Evolutionary conservation across 495 filamentous ascomycete genomes (phyloP), one percentile per base, ranked within the genome.

Genomic region (Penicillium maclennaniae): DNA sequence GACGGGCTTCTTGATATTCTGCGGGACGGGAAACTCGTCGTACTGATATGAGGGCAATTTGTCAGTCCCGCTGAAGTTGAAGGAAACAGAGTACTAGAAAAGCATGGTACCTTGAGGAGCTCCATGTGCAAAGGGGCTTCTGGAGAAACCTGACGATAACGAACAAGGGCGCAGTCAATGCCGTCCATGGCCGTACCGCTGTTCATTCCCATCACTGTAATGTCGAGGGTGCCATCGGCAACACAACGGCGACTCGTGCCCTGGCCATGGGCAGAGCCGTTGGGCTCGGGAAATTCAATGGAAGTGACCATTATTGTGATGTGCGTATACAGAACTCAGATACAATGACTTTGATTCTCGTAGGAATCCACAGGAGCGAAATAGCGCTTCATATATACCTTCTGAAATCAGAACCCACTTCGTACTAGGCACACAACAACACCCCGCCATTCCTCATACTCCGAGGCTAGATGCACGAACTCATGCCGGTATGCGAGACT

Each of bases 1-100:
- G 21, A 78, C 70, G 71, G 67, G 68, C 59, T 72, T 74, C 63
- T 81, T 80, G 56, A 80, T 77, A 10, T 49, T 57, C 27, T 63
- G 68, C 21, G 72, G 66, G 17, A 79, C 60, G 5, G 72, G 71
- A 25, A 77, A 49, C 47, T 66, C 59, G 47, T 59, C 61, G 39
- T 60, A 57, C 58, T 57, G 41, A n/a, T 39, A 37, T 34, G 36
- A 20, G 31, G 45, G 45, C 45, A 10, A 47, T 19, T 28, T 27
- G 45, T 55, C 46, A 55, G 46, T 45, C 50, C 27, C 40, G 21
- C 43, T 46, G 36, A 20, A 38, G 17, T 26, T 19, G 15, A 40
- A 55, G 15, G 51, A 51, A 74, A 71, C 41, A 68, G 71, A 56
- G 71, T 70, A 56, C 65, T 68, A 37, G 76, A 56, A 19, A 78